Conservation (phyloP, 768 basidiomycete genomes). For the Baorangia bicolor region DNA sequence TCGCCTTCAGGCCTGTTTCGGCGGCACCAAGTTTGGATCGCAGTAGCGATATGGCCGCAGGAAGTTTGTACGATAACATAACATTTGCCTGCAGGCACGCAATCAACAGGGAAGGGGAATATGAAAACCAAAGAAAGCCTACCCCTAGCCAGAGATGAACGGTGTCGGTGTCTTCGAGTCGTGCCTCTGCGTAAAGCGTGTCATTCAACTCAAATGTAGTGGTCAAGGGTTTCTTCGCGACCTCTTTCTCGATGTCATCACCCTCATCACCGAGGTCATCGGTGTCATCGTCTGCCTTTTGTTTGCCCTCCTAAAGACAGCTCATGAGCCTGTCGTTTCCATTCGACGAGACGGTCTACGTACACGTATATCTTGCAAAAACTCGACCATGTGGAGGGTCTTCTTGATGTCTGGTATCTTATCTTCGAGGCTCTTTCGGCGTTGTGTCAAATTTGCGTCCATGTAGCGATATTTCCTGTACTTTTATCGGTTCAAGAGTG, state of each 20-base stretch:
- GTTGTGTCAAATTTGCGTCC: constrained; percentile 82
- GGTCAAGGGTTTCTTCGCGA: constrained; percentile 51
- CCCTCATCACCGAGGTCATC: constrained; percentile 63
- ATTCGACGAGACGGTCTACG: constrained; percentile 21
- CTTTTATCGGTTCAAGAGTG: constrained; percentile 26
- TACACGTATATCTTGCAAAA: constrained; percentile 69
- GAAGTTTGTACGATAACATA: constrained; percentile 91
- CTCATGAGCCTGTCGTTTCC: neutral
- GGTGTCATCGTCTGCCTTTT: constrained; percentile 31
- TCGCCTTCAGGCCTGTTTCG: constrained; percentile 59
- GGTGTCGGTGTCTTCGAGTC: constrained; percentile 80
- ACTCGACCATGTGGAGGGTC: constrained; percentile 88
- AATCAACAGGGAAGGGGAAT: neutral
- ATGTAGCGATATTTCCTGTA: constrained; percentile 97
- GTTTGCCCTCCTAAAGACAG: constrained; percentile 56
- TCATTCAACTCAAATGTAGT: constrained; percentile 96
- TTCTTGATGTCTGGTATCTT: constrained; percentile 97
- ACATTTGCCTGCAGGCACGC: constrained; percentile 78
- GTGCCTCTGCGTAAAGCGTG: constrained; percentile 90
- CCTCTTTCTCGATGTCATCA: constrained; percentile 36
- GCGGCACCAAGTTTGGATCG: constrained; percentile 73
- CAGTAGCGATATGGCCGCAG: constrained; percentile 73
- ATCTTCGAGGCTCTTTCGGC: constrained; percentile 76
- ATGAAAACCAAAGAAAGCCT: constrained; percentile 32
- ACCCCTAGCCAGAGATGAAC: constrained; percentile 98